Evolutionary conservation across 1,284 basidiomycete genomes (phyloP).

Genomic region (Cryptococcus deneoformans): DNA sequence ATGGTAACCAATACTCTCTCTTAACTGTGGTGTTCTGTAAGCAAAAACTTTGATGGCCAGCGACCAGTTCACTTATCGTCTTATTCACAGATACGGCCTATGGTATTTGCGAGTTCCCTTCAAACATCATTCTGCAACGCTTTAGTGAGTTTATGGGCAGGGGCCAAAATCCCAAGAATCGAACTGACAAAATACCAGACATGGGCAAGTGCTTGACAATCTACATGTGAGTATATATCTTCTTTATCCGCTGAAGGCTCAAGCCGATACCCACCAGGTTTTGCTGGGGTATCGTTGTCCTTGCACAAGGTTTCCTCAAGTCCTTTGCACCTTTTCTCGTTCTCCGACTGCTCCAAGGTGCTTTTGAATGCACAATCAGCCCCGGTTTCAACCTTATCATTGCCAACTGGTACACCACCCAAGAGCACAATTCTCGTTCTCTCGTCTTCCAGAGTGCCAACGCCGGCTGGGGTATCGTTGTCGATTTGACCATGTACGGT

Average conservation of each 20-base stretch:
- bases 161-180: neutral
- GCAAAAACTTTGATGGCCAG: neutral
- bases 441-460: conserved; percentile 24
- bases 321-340: conserved; percentile 33
- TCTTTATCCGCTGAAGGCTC: too few relatives aligned
- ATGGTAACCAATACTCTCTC: conserved; percentile 38
- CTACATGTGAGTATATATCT: too few relatives aligned
- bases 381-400: conserved; percentile 26
- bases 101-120: conserved; percentile 35
- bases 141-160: conserved; percentile 13
- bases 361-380: conserved; percentile 28
- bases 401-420: conserved; percentile 25
- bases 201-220: neutral
- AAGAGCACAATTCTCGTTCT: conserved; percentile 25
- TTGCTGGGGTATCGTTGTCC: conserved; percentile 30
- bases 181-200: conserved; percentile 1
- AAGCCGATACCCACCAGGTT: too few relatives aligned
- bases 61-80: neutral
- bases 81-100: conserved; percentile 33
- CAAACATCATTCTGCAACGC: conserved; percentile 33
- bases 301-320: conserved; percentile 29
- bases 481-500: conserved; percentile 27
- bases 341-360: conserved; percentile 36
- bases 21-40: conserved; percentile 29
- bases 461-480: conserved; percentile 27